Conservation (phyloP, 2,329 filamentous ascomycete genomes). For the Colletotrichum cordylinicola region DNA sequence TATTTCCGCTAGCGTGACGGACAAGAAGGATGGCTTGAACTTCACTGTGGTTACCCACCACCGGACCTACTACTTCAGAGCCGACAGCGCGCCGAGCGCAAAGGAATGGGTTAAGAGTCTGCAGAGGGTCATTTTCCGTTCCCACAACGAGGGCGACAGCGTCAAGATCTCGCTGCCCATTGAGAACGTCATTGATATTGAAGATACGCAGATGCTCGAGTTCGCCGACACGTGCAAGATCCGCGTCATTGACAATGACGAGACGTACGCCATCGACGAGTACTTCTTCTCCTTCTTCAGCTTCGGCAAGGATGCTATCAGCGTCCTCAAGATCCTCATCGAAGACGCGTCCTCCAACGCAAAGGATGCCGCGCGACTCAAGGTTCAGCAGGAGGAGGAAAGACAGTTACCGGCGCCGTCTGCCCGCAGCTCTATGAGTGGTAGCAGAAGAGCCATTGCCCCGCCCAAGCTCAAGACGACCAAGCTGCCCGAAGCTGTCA, state of each 20-base stretch:
- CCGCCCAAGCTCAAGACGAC: constrained; percentile 39
- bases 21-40: constrained; percentile 77
- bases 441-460: constrained; percentile 6
- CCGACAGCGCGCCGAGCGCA: constrained; percentile 85
- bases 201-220: constrained; percentile 88
- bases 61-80: constrained; percentile 84
- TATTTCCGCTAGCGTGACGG: constrained; percentile 80
- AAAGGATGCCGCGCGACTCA: constrained; percentile 3
- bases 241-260: constrained; percentile 89
- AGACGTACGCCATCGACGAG: constrained; percentile 95
- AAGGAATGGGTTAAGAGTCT: constrained; percentile 96
- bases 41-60: constrained; percentile 86
- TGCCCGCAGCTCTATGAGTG: constrained; percentile 22
- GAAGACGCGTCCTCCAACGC: constrained; percentile 61
- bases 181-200: constrained; percentile 87
- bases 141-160: constrained; percentile 95
- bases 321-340: constrained; percentile 75
- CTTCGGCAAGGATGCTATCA: constrained; percentile 82
- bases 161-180: constrained; percentile 95
- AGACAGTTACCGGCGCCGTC: constrained; percentile 3
- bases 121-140: constrained; percentile 93
- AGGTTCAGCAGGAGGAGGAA: not conserved
- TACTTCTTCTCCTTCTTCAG: constrained; percentile 98
- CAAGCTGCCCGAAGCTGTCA: constrained; percentile 62
- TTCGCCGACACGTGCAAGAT: constrained; percentile 95